These are phyloP conservation scores for Tausonia pullulans DNA, from an alignment of 1,284 basidiomycete genomes.

Conservation along the genomic window DNA sequence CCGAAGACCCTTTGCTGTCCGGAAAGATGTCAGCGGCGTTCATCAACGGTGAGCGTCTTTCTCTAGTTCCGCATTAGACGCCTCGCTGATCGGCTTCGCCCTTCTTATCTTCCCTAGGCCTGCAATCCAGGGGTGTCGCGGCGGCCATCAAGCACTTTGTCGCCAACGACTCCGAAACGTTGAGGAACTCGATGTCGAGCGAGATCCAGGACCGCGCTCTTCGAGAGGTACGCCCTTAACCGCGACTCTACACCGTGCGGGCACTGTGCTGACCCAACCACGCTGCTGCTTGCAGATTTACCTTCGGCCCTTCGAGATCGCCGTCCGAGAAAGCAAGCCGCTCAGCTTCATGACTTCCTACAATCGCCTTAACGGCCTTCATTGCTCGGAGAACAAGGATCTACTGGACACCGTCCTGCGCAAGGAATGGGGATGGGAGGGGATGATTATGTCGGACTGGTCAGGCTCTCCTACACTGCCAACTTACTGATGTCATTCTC, in stretches of 20 bases:
- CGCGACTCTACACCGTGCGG: slow-evolving; percentile 17
- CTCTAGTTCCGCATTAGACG: slow-evolving; percentile 28
- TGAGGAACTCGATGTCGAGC: slow-evolving; percentile 23
- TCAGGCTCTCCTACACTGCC: slow-evolving; percentile 16
- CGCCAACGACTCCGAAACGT: slow-evolving; percentile 61
- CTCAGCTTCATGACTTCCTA: slow-evolving; percentile 47
- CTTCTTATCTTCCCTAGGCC: not conserved
- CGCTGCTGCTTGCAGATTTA: not conserved
- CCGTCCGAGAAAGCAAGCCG: slow-evolving; percentile 39
- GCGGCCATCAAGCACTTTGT: slow-evolving; percentile 40
- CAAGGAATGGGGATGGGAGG: slow-evolving; percentile 32
- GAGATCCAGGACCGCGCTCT: slow-evolving; percentile 46
- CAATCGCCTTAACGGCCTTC: slow-evolving; percentile 52
- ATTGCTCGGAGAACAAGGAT: slow-evolving; percentile 60
- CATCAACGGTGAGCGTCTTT: slow-evolving; percentile 64
- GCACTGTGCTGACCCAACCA: not conserved
- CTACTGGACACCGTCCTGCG: slow-evolving; percentile 16
- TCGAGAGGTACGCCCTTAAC: slow-evolving; percentile 40
- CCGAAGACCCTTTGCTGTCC: slow-evolving; percentile 63
- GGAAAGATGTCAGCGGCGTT: slow-evolving; percentile 60
- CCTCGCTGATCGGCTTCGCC: slow-evolving; percentile 17
- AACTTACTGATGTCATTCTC: not conserved
- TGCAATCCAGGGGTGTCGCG: slow-evolving; percentile 1
- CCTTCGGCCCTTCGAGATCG: slow-evolving; percentile 13
- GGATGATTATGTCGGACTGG: slow-evolving; percentile 55